Percentiles rank a stretch among this genome's conserved stretches.
Evolutionary conservation across 1,284 basidiomycete genomes (phyloP).

Genomic region (Pyrrhoderma noxium): DNA sequence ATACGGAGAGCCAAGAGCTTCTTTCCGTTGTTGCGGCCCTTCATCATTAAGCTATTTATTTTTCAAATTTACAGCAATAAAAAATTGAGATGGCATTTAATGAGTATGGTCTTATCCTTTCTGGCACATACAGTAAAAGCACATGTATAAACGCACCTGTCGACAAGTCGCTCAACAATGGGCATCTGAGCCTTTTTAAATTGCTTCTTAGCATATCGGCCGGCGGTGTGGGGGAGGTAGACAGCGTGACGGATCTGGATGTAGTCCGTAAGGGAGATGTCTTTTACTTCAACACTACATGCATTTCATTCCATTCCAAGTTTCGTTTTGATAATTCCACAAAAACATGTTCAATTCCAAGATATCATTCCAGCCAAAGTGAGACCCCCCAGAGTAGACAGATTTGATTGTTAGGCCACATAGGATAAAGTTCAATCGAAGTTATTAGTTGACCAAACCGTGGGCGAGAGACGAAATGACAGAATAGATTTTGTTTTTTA

Average conservation of each 20-base stretch:
- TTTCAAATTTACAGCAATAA: neutral
- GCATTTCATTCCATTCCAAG: constrained; percentile 16
- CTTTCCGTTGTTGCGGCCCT: constrained; percentile 99
- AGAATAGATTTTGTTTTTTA: constrained; percentile 1
- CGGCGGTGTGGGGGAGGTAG: constrained; percentile 97
- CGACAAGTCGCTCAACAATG: constrained; percentile 98
- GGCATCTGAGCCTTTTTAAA: constrained; percentile 99
- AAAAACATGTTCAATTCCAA: too few relatives aligned
- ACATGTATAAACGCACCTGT: constrained; percentile 59
- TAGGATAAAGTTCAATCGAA: too few relatives aligned
- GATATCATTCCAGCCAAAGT: too few relatives aligned
- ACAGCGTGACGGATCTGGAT: constrained; percentile 99
- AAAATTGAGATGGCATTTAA: neutral
- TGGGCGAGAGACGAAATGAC: neutral
- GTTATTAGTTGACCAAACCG: too few relatives aligned
- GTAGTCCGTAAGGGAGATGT: constrained; percentile 98
- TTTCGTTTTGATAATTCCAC: neutral
- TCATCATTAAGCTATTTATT: constrained; percentile 88
- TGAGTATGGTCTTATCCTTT: too few relatives aligned
- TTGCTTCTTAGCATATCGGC: constrained; percentile 99
- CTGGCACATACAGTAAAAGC: neutral
- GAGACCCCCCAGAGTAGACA: too few relatives aligned
- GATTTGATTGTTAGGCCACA: too few relatives aligned
- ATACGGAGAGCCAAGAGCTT: constrained; percentile 99
- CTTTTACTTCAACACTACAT: constrained; percentile 93